Evolutionary conservation across 306 rosid species (phyloP), one percentile per base, ranked within the genome.

Genomic region (Prunus dulcis): DNA sequence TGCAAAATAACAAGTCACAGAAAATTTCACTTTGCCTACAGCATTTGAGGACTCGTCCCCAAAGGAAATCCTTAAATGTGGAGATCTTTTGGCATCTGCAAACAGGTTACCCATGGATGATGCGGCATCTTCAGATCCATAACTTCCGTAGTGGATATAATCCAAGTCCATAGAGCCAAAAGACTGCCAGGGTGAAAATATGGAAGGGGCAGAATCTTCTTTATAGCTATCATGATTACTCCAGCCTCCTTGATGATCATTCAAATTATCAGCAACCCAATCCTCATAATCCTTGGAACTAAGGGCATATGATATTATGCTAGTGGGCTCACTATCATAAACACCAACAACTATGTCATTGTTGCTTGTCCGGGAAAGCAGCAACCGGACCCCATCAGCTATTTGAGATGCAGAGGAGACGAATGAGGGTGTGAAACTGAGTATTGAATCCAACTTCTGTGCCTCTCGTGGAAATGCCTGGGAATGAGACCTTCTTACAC

Each of bases 1-100:
- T 1, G 98, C 94, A 46, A 87, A 93, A 88, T 96, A 96, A 84
- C 99, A 92, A 69, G 97, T 96, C 77, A 96, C 98, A 18, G 91
- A 93, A 81, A 96, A 96, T 69, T 85, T 96, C 76, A 87, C 93
- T 88, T 88, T 89, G 49, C 91, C 91, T 23, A 89, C 95, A 50
- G 84, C 88, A 74, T 76, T 85, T 69, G 78, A 79, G 58, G 89
- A 85, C 58, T 93, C 94, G 58, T 96, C 98, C 5, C 84, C 88
- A 18, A 96, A 96, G 45, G 98, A 88, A 74, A 93, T 86, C 76
- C 88, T 86, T 64, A 88, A 51, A 87, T 96, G 98, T 50, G 87
- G 67, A 66, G 99, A 85, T 66, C 75, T 91, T 83, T 93, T 96
- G 78, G 89, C 23, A 73, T 91, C 98, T 41, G 89, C 63, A 76